Conservation (phyloP, 2,329 filamentous ascomycete genomes). For the Trichoderma sp. region DNA sequence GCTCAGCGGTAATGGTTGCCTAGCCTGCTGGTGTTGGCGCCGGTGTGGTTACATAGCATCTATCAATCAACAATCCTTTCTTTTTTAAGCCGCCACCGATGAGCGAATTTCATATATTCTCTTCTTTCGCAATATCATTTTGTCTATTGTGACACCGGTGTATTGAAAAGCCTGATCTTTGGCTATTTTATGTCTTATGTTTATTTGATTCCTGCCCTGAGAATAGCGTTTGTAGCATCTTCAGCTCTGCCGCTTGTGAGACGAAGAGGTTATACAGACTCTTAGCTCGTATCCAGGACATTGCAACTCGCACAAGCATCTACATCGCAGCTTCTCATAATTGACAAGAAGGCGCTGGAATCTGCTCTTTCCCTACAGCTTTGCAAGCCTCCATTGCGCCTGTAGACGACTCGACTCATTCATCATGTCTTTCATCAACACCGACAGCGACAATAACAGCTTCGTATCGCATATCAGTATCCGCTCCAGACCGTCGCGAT, state of each 20-base stretch:
- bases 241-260: neutral
- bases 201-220: neutral
- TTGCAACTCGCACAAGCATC: neutral
- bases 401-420: neutral
- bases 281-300: neutral
- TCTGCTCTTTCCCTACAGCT: neutral
- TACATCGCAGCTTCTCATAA: neutral
- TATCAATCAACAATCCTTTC: neutral
- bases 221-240: neutral
- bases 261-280: neutral
- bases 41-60: neutral
- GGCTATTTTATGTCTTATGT: neutral
- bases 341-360: too few relatives aligned
- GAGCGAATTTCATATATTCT: neutral
- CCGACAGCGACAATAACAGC: conserved; percentile 22
- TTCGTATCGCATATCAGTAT: conserved; percentile 6
- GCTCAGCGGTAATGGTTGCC: conserved; percentile 7
- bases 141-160: neutral
- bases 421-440: conserved; percentile 19
- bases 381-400: neutral
- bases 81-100: neutral
- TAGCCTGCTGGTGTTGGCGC: neutral
- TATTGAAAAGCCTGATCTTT: neutral
- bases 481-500: conserved; percentile 3
- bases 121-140: neutral